Conservation (phyloP, 2,329 filamentous ascomycete species). For the Colletotrichum magnum region DNA sequence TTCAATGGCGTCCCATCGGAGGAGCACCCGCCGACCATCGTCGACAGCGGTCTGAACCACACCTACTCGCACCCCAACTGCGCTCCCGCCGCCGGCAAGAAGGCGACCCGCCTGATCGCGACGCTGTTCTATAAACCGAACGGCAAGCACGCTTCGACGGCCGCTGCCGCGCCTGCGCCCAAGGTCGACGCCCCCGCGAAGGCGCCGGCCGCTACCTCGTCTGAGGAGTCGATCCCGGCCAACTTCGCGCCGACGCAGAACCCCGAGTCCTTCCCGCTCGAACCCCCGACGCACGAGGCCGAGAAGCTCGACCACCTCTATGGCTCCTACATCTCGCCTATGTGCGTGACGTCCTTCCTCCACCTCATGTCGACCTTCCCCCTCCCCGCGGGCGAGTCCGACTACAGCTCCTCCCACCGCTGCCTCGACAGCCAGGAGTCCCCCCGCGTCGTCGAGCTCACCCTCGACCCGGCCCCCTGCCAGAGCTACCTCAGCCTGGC, state of each 20-base stretch:
- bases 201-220: conserved; percentile 47
- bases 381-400: conserved; percentile 63
- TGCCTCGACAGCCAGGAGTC: conserved; percentile 73
- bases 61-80: conserved; percentile 75
- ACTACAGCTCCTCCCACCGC: conserved; percentile 73
- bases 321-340: conserved; percentile 74
- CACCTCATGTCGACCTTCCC: conserved; percentile 76
- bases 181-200: neutral
- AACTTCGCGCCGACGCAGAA: conserved; percentile 73
- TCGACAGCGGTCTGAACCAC: conserved; percentile 74
- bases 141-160: conserved; percentile 39
- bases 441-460: conserved; percentile 77
- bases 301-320: conserved; percentile 76
- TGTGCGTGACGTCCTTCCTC: conserved; percentile 76
- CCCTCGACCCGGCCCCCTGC: conserved; percentile 72
- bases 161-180: neutral
- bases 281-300: conserved; percentile 69
- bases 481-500: conserved; percentile 75
- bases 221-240: conserved; percentile 58
- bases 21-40: conserved; percentile 70
- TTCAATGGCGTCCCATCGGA: conserved; percentile 74
- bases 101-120: conserved; percentile 68
- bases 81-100: conserved; percentile 63
- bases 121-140: conserved; percentile 74
- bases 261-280: conserved; percentile 71